Base-by-base conservation (phyloP, 1,139 yeast species). In the Yamadazyma buinensis region DNA sequence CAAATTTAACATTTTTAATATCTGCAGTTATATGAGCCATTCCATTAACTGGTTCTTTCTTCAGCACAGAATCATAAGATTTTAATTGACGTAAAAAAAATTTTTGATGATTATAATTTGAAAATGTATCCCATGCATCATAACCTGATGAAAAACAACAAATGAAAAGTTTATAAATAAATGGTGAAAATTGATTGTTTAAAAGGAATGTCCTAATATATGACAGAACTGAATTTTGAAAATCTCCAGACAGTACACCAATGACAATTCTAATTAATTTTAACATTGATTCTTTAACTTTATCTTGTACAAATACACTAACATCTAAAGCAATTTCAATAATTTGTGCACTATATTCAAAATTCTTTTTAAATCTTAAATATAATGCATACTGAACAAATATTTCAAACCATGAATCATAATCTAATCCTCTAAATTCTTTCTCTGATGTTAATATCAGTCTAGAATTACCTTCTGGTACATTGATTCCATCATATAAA, bases 71-170 rank as follows among this genome's bases (percentile, higher is more conserved):
- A 53, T 92, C 98, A 54, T 78, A 82, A 0, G 95, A 94, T 52
- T 90, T 92, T 45, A 90, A 67, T 49, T 90, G 97, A 43, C 98
- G 78, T 40, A 92, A 63, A 46, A 90, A 80, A 54, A 80, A 92
- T 56, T 92, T 92, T 49, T 90, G 97, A 50, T 87, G 92, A 40
- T 85, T 85, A 28, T 86, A 79, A 34, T 83, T 80, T 31, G 86
- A 79, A 52, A 82, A 82, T 6, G 73, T 64, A 25, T 75, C 82
- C 54, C 75, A 65, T 11, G 80, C 73, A 11, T 67, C 66, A 8
- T 66, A 58, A 1, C 90, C 85, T 0, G 94, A 77, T 2, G 82
- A 64, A 40, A 82, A 77, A 33, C 86, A 71, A 32, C 83, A 75
- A 49, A 83, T 60, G 54, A 86, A 87, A 22, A 87, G 57, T 40